Conservation (phyloP, 75 land plant species). For the Isoetes taiwanensis region DNA sequence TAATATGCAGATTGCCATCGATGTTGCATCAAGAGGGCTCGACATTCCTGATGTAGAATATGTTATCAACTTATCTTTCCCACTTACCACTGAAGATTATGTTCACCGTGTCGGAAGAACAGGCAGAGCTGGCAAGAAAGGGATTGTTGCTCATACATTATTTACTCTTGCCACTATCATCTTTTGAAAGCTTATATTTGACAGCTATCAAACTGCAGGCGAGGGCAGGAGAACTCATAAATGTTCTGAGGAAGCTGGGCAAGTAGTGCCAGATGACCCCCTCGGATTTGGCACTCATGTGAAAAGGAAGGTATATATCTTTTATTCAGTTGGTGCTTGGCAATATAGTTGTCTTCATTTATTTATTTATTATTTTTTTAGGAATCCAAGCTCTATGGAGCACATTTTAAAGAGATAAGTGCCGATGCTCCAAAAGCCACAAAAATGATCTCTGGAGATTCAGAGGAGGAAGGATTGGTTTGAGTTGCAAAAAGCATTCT, state of each 20-base stretch:
- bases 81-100: conserved; percentile 95
- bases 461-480: conserved; percentile 64
- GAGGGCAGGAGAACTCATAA: conserved; percentile 88
- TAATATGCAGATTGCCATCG: conserved; percentile 85
- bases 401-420: conserved; percentile 84
- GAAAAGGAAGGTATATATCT: conserved; percentile 90
- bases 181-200: background rate
- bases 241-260: conserved; percentile 91
- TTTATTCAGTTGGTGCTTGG: too few species aligned
- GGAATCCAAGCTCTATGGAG: conserved; percentile 97
- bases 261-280: conserved; percentile 60
- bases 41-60: conserved; percentile 99
- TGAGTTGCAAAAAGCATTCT: too few species aligned
- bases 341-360: too few species aligned
- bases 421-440: conserved; percentile 81
- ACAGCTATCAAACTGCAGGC: conserved; percentile 27
- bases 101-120: conserved; percentile 95
- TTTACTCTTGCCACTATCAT: conserved; percentile 85
- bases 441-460: conserved; percentile 71
- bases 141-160: conserved; percentile 86
- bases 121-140: conserved; percentile 94
- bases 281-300: conserved; percentile 88
- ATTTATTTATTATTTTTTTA: too few species aligned
- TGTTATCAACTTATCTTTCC: conserved; percentile 93
- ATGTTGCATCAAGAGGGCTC: conserved; percentile 91